Percentiles rank a stretch among this genome's conserved stretches.
These are phyloP conservation scores for Canariomyces notabilis DNA, from an alignment of 2,329 filamentous ascomycete genomes.

Conservation along the genomic window DNA sequence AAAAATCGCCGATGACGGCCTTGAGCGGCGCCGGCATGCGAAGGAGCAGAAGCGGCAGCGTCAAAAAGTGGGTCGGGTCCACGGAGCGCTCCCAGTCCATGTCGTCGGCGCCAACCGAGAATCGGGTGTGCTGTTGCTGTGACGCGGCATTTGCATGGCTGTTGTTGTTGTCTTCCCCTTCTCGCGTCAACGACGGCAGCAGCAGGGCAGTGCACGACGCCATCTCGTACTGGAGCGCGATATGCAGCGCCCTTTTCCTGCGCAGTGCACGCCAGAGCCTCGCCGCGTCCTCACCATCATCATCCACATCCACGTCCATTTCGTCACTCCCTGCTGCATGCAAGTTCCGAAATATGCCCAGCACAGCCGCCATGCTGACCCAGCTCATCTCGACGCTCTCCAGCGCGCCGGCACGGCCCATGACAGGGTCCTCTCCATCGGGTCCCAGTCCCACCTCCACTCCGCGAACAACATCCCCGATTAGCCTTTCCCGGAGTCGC, in stretches of 20 bases:
- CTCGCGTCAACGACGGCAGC: slow-evolving; percentile 34
- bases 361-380: slow-evolving; percentile 32
- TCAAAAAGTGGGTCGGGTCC: slow-evolving; percentile 34
- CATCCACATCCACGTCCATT: background rate
- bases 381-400: slow-evolving; percentile 45
- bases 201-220: slow-evolving; percentile 47
- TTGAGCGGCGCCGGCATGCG: slow-evolving; percentile 53
- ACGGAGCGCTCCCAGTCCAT: slow-evolving; percentile 6
- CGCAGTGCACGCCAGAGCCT: slow-evolving; percentile 7
- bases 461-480: slow-evolving; percentile 56
- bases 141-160: background rate
- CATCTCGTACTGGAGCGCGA: slow-evolving; percentile 50
- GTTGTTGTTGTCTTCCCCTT: background rate
- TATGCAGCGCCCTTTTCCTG: slow-evolving; percentile 35
- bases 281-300: slow-evolving; percentile 17
- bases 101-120: slow-evolving; percentile 4
- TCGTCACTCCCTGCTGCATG: slow-evolving; percentile 4
- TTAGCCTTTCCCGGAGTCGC: slow-evolving; percentile 49
- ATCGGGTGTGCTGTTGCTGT: slow-evolving; percentile 1
- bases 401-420: slow-evolving; percentile 40
- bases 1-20: slow-evolving; percentile 44
- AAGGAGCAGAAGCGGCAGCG: slow-evolving; percentile 49
- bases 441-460: slow-evolving; percentile 45
- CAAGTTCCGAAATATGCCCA: slow-evolving; percentile 9
- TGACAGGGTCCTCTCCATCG: slow-evolving; percentile 33